A percentile compares a stretch with the other conserved stretches of the same genome.
These are phyloP conservation scores for Apiospora malaysiana DNA, from an alignment of 2,329 filamentous ascomycete species.

Conservation along the genomic window DNA sequence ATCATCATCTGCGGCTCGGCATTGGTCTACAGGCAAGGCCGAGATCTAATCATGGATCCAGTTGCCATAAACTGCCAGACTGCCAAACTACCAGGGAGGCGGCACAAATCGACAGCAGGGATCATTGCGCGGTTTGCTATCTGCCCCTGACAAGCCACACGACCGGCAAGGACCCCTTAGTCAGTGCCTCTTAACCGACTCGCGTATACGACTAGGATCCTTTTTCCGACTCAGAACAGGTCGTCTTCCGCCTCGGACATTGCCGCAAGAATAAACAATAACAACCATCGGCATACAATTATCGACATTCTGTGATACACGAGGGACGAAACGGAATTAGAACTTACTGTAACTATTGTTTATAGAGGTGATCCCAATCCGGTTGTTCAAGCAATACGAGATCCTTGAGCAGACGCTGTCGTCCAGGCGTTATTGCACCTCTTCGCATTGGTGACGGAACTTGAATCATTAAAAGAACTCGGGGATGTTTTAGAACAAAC, in stretches of 20 bases:
- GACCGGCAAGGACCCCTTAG: neutral
- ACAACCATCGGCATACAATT: neutral
- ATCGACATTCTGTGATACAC: neutral
- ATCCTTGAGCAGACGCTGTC: neutral
- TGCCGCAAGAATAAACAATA: neutral
- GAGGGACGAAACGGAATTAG: no score
- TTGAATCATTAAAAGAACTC: neutral
- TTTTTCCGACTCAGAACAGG: no score
- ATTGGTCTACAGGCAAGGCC: neutral
- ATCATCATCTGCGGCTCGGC: neutral
- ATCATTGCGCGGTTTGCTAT: neutral
- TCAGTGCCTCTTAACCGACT: neutral
- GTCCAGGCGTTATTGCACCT: neutral
- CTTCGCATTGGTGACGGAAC: neutral
- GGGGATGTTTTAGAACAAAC: no score
- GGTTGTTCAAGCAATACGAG: neutral
- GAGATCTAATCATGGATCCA: neutral
- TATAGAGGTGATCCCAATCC: neutral
- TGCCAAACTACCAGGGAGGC: neutral
- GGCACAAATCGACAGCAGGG: neutral
- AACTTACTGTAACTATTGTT: neutral
- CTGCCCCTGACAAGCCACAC: neutral
- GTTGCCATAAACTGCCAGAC: no score
- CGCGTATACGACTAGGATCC: neutral
- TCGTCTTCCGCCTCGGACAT: neutral